phyloP scores from a whole-genome alignment of 192 early-diverging fungal species.

The Paraglomus brasilianum region DNA sequence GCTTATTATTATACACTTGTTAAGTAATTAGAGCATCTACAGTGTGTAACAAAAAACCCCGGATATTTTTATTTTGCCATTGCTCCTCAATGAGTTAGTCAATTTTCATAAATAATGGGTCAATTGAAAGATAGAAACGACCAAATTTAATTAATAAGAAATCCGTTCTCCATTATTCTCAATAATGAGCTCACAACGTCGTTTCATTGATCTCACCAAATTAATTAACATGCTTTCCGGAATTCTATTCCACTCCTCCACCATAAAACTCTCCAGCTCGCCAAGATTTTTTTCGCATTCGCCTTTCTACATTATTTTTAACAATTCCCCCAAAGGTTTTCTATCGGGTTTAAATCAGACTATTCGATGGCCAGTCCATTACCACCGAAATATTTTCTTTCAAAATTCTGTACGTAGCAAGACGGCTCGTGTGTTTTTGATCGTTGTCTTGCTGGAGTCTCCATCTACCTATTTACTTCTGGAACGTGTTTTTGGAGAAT shows the following conservation, averaged over 20 bases:
- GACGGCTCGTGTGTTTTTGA: conserved; percentile 12
- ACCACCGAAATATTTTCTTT: not conserved
- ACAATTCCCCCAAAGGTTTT: not conserved
- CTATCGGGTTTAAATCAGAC: too few relatives aligned
- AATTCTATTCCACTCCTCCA: not conserved
- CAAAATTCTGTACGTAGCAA: conserved; percentile 4
- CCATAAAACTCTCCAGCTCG: conserved; percentile 9
- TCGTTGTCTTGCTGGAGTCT: conserved; percentile 13
- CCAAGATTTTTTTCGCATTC: conserved; percentile 20
- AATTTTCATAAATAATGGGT: too few relatives aligned
- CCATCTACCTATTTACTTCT: not conserved
- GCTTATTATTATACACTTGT: too few relatives aligned
- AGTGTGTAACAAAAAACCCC: too few relatives aligned
- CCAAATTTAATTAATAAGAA: too few relatives aligned
- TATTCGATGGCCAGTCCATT: conserved; percentile 15
- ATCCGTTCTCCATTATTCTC: too few relatives aligned
- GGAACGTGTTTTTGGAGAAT: conserved; percentile 10
- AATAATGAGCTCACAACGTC: too few relatives aligned
- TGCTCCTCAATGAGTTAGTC: too few relatives aligned
- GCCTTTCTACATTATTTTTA: conserved; percentile 4
- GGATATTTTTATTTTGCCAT: too few relatives aligned
- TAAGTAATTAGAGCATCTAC: too few relatives aligned
- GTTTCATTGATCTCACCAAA: not conserved
- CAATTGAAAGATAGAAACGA: too few relatives aligned
- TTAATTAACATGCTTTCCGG: not conserved